Evolutionary conservation across 2,329 filamentous ascomycete genomes (phyloP), one percentile per base, ranked within the genome.

Genomic region (Fusarium duplospermum): DNA sequence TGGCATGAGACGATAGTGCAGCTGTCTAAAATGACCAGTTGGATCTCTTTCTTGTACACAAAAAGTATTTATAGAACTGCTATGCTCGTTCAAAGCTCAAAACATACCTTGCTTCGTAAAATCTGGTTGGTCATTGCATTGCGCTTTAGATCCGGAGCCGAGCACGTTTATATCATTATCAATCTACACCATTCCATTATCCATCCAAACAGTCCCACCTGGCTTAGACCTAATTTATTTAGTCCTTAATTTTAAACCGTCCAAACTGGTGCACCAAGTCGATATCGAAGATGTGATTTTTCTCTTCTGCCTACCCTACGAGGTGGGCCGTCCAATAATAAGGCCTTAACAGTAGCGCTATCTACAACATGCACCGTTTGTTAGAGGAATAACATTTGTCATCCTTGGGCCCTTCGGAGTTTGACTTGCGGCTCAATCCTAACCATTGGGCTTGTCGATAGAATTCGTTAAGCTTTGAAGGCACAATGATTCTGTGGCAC

Each of bases 161-260:
- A 10, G 2, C 8, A 47, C 7, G 16, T 45, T 45, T 8, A 40
- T 45, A 9, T 45, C 40, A 20, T 20, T 40, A 11, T 40, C 18
- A 40, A 40, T 40, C 5, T 42, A 22, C n/a, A 42, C n/a, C 10
- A 10, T 7, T n/a, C 27, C 31, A 13, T 4, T 3, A 3, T 20
- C 2, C 38, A 42, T 42, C 3, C 10, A 4, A 42, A 42, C 38
- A 6, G 1, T 2, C 38, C 2, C n/a, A 1, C 5, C 38, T 42
- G n/a, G 10, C 20, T 13, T 20, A 2, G 5, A 18, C 36, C 18
- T 40, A 2, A 6, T 4, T 40, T 18, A 1, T 35, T 0, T 0
- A 35, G 13, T 16, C 33, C 13, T 5, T 2, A 33, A 13, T 33
- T 33, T 11, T 11, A 33, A 33, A 33, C 4, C 31, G 10, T 33